A percentile compares a stretch with the other conserved stretches of the same genome.
Conservation (phyloP, 169 alveolate genomes). For the Plasmodium relictum region DNA sequence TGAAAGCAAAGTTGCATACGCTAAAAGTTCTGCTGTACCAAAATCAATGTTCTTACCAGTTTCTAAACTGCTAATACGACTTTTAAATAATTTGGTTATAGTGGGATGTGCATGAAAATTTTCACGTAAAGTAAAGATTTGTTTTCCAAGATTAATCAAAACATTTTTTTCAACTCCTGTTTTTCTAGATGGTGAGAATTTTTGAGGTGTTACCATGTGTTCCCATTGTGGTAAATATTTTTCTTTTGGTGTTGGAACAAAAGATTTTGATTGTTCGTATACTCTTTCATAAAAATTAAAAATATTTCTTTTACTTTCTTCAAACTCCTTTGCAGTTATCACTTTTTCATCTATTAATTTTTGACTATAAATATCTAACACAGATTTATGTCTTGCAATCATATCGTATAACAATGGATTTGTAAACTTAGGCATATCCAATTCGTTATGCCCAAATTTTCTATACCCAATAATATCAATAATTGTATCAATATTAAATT, state of each 20-base stretch:
- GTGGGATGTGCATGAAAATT: constrained; percentile 93
- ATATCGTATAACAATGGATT: constrained; percentile 93
- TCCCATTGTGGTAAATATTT: constrained; percentile 82
- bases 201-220: constrained; percentile 78
- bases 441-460: constrained; percentile 95
- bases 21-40: constrained; percentile 95
- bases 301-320: constrained; percentile 82
- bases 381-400: constrained; percentile 89
- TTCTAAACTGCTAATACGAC: constrained; percentile 87
- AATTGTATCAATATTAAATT: constrained; percentile 92
- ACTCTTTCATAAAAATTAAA: constrained; percentile 86
- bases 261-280: constrained; percentile 85
- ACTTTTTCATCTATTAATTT: constrained; percentile 88
- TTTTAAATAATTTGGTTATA: constrained; percentile 90
- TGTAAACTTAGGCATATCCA: constrained; percentile 96
- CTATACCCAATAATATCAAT: constrained; percentile 95
- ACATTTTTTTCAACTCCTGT: constrained; percentile 86
- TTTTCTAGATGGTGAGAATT: constrained; percentile 61
- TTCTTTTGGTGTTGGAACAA: constrained; percentile 67
- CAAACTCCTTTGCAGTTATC: constrained; percentile 85
- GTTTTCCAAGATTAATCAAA: constrained; percentile 89
- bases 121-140: constrained; percentile 89
- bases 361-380: constrained; percentile 86
- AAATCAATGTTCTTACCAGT: constrained; percentile 91
- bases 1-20: constrained; percentile 93